Evolutionary conservation across 352 stramenopile genomes (phyloP).

Genomic region (Stramenopiles sp.): DNA sequence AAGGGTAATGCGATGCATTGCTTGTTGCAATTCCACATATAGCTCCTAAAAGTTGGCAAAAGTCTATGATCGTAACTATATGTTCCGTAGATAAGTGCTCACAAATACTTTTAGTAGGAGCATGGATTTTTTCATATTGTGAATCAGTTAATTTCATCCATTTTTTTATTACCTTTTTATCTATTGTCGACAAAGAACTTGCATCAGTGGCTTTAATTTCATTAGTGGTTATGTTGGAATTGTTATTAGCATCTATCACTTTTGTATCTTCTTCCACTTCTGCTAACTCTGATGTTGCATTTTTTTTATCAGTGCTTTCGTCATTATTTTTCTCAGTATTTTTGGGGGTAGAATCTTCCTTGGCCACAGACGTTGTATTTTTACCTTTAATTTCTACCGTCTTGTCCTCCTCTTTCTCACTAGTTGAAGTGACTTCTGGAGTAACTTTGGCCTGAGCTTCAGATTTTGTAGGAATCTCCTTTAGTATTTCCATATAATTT

Average conservation of each 20-base stretch:
- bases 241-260: too few relatives aligned
- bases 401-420: too few relatives aligned
- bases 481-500: slow-evolving; percentile 5
- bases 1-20: not conserved
- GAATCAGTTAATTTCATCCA: not conserved
- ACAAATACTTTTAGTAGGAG: not conserved
- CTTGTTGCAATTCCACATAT: not conserved
- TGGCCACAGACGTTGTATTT: too few relatives aligned
- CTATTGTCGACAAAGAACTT: not conserved
- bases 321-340: too few relatives aligned
- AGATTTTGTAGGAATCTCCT: not conserved
- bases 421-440: too few relatives aligned
- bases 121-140: not conserved
- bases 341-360: too few relatives aligned
- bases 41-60: not conserved
- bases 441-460: too few relatives aligned
- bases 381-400: too few relatives aligned
- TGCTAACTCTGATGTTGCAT: too few relatives aligned
- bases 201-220: not conserved
- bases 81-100: not conserved
- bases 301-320: too few relatives aligned
- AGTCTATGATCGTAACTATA: not conserved
- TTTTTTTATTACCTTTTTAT: slow-evolving; percentile 1
- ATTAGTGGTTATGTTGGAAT: not conserved
- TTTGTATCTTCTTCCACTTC: too few relatives aligned